Percentiles rank a stretch among this genome's conserved stretches.
phyloP scores from a whole-genome alignment of 352 stramenopile species.

The Pythium grandisporangium region DNA sequence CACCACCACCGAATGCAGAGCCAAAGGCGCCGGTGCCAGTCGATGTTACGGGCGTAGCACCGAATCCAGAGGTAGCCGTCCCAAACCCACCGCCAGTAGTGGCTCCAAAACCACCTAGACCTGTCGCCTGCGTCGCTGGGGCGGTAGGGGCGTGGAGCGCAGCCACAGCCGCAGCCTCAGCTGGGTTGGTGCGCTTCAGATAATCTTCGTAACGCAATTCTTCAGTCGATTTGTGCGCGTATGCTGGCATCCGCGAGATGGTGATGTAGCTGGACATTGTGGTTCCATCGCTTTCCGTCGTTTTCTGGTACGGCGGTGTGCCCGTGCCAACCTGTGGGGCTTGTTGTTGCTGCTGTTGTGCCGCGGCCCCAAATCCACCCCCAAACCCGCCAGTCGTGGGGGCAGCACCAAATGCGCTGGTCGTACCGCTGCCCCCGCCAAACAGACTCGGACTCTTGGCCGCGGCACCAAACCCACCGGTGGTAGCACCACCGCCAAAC shows the following conservation, averaged over 20 bases:
- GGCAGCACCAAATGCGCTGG: slow-evolving; percentile 8
- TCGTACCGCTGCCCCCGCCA: slow-evolving; percentile 1
- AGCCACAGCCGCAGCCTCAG: slow-evolving; percentile 10
- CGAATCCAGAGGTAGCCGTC: slow-evolving; percentile 6
- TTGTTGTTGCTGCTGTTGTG: slow-evolving; percentile 6
- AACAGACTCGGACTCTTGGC: slow-evolving; percentile 16
- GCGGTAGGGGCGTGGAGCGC: slow-evolving; percentile 16
- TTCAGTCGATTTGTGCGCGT: slow-evolving; percentile 66
- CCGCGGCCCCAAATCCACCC: too few relatives aligned
- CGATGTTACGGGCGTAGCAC: slow-evolving; percentile 21
- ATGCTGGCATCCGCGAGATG: slow-evolving; percentile 62
- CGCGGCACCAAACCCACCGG: slow-evolving; percentile 44
- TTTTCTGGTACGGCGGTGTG: slow-evolving; percentile 54
- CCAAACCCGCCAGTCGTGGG: slow-evolving; percentile 1
- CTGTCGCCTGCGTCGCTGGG: slow-evolving; percentile 7
- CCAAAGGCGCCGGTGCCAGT: slow-evolving; percentile 17
- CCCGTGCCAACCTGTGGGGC: slow-evolving; percentile 59
- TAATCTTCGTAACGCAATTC: slow-evolving; percentile 77
- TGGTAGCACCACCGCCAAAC: slow-evolving; percentile 26
- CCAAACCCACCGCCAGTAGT: slow-evolving; percentile 26
- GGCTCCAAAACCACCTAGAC: slow-evolving; percentile 12
- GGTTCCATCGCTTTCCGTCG: slow-evolving; percentile 47
- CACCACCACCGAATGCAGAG: slow-evolving; percentile 9
- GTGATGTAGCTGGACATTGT: slow-evolving; percentile 29
- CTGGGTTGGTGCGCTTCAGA: slow-evolving; percentile 61